These are phyloP conservation scores for Fabrea salina DNA, from an alignment of 169 alveolate species.

Conservation along the genomic window DNA sequence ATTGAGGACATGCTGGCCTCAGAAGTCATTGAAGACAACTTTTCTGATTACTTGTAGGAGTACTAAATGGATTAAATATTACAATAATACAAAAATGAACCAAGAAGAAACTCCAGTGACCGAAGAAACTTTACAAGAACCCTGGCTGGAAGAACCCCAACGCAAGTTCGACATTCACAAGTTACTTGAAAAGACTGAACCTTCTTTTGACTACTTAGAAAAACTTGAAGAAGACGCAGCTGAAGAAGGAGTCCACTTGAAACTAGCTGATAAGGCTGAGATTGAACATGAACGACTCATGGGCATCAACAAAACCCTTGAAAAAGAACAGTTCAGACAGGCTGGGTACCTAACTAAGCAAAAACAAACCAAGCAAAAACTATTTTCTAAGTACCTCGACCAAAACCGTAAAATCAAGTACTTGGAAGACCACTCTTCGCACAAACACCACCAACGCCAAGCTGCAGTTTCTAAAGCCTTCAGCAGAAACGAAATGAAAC, in stretches of 20 bases:
- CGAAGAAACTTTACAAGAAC: background rate
- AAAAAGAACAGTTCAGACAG: background rate
- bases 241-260: background rate
- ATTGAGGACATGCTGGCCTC: background rate
- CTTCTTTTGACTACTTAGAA: background rate
- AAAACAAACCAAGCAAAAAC: background rate
- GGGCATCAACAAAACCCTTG: background rate
- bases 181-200: background rate
- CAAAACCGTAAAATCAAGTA: background rate
- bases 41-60: too few relatives aligned
- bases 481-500: background rate
- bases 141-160: background rate
- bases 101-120: background rate
- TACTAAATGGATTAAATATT: too few relatives aligned
- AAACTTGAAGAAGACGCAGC: background rate
- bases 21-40: too few relatives aligned
- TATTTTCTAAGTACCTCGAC: background rate
- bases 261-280: background rate
- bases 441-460: conserved; percentile 10
- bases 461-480: background rate
- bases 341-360: background rate
- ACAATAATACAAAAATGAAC: background rate
- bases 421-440: conserved; percentile 7
- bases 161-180: background rate
- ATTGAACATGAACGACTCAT: background rate